Percentiles rank a stretch among this genome's conserved stretches.
Evolutionary conservation across 2,329 filamentous ascomycete species (phyloP).

Genomic region (Exserohilum turcica): DNA sequence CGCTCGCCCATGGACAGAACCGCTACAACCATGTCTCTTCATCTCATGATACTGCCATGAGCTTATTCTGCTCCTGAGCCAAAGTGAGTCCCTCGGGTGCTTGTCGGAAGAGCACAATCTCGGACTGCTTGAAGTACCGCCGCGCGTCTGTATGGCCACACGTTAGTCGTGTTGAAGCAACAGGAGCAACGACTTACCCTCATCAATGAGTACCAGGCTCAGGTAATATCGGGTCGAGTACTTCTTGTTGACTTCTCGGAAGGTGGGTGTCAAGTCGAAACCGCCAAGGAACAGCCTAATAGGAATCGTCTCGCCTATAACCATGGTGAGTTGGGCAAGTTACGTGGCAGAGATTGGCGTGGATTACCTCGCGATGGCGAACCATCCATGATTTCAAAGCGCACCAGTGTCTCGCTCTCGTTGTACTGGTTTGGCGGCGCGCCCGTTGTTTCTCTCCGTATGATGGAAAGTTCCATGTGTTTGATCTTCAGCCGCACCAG

Average conservation of each 20-base stretch:
- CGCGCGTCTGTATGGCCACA: conserved; percentile 76
- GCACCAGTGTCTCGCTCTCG: conserved; percentile 95
- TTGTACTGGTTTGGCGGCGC: conserved; percentile 99
- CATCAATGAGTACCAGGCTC: conserved; percentile 92
- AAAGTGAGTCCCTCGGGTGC: conserved; percentile 57
- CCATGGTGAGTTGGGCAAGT: conserved; percentile 27
- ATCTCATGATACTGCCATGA: conserved; percentile 46
- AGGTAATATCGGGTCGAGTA: conserved; percentile 98
- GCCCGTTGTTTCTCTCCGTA: conserved; percentile 93
- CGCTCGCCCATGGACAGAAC: neutral
- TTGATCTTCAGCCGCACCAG: conserved; percentile 98
- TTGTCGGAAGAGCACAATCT: conserved; percentile 95
- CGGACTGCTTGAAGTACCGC: conserved; percentile 98
- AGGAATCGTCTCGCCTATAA: conserved; percentile 81
- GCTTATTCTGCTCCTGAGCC: conserved; percentile 55
- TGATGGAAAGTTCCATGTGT: conserved; percentile 99
- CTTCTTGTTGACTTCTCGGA: conserved; percentile 99
- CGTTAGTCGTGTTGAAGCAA: conserved; percentile 12
- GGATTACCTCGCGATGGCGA: conserved; percentile 86
- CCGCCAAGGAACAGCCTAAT: conserved; percentile 96
- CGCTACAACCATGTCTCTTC: neutral
- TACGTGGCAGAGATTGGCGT: neutral
- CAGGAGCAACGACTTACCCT: conserved; percentile 62
- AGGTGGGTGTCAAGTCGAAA: conserved; percentile 96
- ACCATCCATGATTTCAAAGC: conserved; percentile 99